Percentiles rank a stretch among this genome's conserved stretches.
These are phyloP conservation scores for Leucogyrophana mollusca DNA, from an alignment of 768 basidiomycete genomes.

Conservation along the genomic window DNA sequence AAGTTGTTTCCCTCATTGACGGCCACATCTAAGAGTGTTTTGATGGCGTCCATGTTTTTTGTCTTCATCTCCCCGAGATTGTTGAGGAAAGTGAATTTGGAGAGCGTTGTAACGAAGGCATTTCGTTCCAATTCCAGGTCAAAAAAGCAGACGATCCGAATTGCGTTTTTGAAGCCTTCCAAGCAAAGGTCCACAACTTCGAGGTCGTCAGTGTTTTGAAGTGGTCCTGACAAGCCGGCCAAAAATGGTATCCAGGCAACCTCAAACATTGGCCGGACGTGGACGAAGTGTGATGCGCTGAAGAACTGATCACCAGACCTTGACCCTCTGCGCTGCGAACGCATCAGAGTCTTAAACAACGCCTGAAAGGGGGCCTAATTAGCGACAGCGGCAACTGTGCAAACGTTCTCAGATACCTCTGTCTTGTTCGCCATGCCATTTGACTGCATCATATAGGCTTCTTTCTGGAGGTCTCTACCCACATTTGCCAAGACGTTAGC, in stretches of 20 bases:
- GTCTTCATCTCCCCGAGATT: slow-evolving; percentile 99
- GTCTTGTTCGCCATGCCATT: slow-evolving; percentile 97
- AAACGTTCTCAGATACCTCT: slow-evolving; percentile 54
- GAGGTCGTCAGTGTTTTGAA: slow-evolving; percentile 93
- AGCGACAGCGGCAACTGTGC: slow-evolving; percentile 6
- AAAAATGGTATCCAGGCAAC: slow-evolving; percentile 99
- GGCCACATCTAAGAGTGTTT: slow-evolving; percentile 89
- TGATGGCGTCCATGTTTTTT: slow-evolving; percentile 99
- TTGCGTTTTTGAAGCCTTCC: slow-evolving; percentile 96
- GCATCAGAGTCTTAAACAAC: slow-evolving; percentile 89
- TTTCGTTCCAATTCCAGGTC: slow-evolving; percentile 98
- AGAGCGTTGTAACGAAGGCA: slow-evolving; percentile 94
- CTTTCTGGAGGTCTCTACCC: slow-evolving; percentile 91
- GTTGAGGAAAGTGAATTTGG: slow-evolving; percentile 96
- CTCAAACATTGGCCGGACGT: slow-evolving; percentile 98
- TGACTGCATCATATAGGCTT: slow-evolving; percentile 93
- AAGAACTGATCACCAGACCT: slow-evolving; percentile 87
- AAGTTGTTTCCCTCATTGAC: slow-evolving; percentile 96
- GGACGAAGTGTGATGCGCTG: slow-evolving; percentile 93
- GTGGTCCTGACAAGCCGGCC: slow-evolving; percentile 89
- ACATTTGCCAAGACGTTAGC: slow-evolving; percentile 84
- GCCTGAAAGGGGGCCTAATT: slow-evolving; percentile 47
- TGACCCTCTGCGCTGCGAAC: slow-evolving; percentile 83
- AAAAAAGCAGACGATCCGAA: slow-evolving; percentile 94
- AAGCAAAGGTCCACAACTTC: slow-evolving; percentile 90